Evolutionary conservation across 345 rosid genomes (phyloP).

Genomic region (Gossypium australe): DNA sequence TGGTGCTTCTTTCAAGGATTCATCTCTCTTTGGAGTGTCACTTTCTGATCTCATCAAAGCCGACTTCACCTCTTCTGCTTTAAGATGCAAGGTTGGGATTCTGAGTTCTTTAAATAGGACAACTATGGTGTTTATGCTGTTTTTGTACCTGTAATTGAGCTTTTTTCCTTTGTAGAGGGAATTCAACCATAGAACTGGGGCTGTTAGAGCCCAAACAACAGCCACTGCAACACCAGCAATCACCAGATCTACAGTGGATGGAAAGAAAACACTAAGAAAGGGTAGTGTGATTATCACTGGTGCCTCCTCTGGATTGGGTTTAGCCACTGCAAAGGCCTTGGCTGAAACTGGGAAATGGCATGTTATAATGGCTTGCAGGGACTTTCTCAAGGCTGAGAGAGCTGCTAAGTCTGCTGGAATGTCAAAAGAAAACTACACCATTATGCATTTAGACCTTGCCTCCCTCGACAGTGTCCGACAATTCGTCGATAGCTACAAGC

Average conservation of each 20-base stretch:
- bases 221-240: constrained; percentile 53
- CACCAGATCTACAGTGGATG: constrained; percentile 34
- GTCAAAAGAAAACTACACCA: constrained; percentile 68
- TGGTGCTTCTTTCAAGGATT: constrained; percentile 58
- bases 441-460: constrained; percentile 93
- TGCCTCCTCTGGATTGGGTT: constrained; percentile 81
- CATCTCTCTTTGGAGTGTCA: constrained; percentile 70
- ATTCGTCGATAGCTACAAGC: constrained; percentile 64
- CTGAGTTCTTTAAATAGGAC: neutral
- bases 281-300: constrained; percentile 72
- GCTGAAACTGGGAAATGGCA: constrained; percentile 36
- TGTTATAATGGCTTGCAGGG: constrained; percentile 87
- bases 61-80: constrained; percentile 44
- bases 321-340: constrained; percentile 79
- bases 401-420: constrained; percentile 90
- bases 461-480: constrained; percentile 90
- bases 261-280: constrained; percentile 75
- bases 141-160: neutral
- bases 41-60: constrained; percentile 50
- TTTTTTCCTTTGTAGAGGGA: constrained; percentile 37
- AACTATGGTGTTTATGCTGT: neutral
- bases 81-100: constrained; percentile 49
- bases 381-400: constrained; percentile 83
- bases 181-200: constrained; percentile 33
- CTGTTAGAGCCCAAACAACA: constrained; percentile 52